phyloP scores from a whole-genome alignment of 768 basidiomycete species.

The Trametopsis cervina region DNA sequence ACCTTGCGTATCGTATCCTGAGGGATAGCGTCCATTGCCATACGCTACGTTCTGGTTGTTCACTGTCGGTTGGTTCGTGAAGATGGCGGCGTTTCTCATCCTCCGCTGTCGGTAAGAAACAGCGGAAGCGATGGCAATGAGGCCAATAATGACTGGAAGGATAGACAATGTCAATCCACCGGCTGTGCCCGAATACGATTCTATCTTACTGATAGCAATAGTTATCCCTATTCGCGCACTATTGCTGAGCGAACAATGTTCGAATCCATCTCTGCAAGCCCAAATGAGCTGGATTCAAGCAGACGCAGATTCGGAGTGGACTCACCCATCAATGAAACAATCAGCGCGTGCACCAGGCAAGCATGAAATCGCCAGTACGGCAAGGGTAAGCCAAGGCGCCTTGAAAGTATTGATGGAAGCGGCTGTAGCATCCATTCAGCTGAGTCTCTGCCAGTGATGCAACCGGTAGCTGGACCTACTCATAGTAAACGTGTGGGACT shows the following conservation, averaged over 20 bases:
- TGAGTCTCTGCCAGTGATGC: no score
- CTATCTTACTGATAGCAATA: constrained; percentile 8
- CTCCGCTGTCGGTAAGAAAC: constrained; percentile 3
- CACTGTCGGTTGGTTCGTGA: constrained; percentile 1
- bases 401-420: no score
- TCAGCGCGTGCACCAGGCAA: constrained; percentile 7
- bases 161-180: background rate
- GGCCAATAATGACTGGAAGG: constrained; percentile 2
- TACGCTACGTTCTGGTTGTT: constrained; percentile 2
- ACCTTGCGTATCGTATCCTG: background rate
- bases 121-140: constrained; percentile 1
- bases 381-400: background rate
- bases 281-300: background rate
- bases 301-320: background rate
- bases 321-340: constrained; percentile 8
- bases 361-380: constrained; percentile 1
- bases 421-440: no score
- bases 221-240: constrained; percentile 11
- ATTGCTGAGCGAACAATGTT: constrained; percentile 9
- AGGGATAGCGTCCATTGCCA: constrained; percentile 1
- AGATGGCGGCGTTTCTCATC: constrained; percentile 2
- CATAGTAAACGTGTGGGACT: no score
- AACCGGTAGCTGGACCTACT: no score
- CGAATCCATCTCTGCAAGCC: constrained; percentile 4
- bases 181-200: background rate